A percentile compares a stretch with the other conserved stretches of the same genome.
phyloP scores from a whole-genome alignment of 2,329 filamentous ascomycete genomes.

The Monosporascus sp. region DNA sequence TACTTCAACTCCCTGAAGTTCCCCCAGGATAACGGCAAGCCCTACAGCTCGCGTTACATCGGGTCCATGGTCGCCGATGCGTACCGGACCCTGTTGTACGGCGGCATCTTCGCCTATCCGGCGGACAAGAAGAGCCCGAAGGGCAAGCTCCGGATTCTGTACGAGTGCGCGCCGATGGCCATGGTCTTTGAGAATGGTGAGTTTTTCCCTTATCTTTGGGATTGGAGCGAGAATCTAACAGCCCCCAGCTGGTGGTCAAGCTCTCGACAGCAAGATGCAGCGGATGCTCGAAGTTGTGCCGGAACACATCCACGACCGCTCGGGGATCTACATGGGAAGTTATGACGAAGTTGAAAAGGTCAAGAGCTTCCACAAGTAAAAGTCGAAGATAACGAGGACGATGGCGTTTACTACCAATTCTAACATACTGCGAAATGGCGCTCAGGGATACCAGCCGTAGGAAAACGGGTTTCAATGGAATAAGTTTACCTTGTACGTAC shows the following conservation, averaged over 20 bases:
- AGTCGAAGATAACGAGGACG: neutral
- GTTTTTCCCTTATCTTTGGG: conserved; percentile 25
- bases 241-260: conserved; percentile 74
- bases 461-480: conserved; percentile 1
- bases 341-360: conserved; percentile 95
- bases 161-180: conserved; percentile 98
- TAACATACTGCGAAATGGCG: neutral
- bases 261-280: conserved; percentile 84
- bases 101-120: conserved; percentile 95
- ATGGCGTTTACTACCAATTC: neutral
- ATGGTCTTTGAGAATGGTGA: conserved; percentile 97
- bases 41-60: conserved; percentile 93
- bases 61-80: conserved; percentile 98
- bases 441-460: neutral
- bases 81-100: conserved; percentile 91
- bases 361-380: conserved; percentile 68
- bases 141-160: conserved; percentile 94
- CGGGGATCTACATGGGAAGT: conserved; percentile 94
- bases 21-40: conserved; percentile 70
- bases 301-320: conserved; percentile 89
- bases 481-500: neutral
- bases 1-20: conserved; percentile 90
- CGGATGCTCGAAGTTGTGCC: conserved; percentile 87
- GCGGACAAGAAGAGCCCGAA: conserved; percentile 98
- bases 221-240: conserved; percentile 20